Conservation (phyloP, 441 rosid genomes). For the Erysimum cheiri region DNA sequence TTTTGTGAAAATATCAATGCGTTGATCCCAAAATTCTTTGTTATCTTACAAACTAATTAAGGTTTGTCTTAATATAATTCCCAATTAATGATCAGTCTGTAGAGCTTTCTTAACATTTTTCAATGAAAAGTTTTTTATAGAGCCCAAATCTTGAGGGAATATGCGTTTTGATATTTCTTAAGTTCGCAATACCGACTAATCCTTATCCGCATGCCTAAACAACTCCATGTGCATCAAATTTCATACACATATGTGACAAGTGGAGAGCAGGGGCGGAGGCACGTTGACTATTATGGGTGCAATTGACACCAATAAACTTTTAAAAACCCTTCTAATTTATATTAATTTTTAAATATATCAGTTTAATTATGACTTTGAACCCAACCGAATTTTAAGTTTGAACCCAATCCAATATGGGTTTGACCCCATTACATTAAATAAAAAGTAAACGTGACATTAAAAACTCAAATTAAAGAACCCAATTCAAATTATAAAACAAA, state of each 20-base stretch:
- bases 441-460: no score
- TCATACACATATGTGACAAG: not conserved
- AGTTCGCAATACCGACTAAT: not conserved
- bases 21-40: not conserved
- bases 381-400: no score
- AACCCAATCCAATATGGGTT: no score
- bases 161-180: not conserved
- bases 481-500: no score
- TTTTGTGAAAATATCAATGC: not conserved
- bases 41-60: not conserved
- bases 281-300: no score
- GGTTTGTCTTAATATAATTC: not conserved
- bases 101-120: not conserved
- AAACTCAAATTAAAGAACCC: no score
- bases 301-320: no score
- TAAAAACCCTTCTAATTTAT: no score
- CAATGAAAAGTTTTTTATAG: not conserved
- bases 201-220: not conserved
- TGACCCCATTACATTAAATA: not conserved
- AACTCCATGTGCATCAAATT: slow-evolving; percentile 6
- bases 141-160: not conserved
- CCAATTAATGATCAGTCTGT: not conserved
- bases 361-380: no score
- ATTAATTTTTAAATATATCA: not conserved
- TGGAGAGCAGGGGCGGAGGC: not conserved